phyloP scores from a whole-genome alignment of 495 filamentous ascomycete species.

The Penicillium tannophilum region DNA sequence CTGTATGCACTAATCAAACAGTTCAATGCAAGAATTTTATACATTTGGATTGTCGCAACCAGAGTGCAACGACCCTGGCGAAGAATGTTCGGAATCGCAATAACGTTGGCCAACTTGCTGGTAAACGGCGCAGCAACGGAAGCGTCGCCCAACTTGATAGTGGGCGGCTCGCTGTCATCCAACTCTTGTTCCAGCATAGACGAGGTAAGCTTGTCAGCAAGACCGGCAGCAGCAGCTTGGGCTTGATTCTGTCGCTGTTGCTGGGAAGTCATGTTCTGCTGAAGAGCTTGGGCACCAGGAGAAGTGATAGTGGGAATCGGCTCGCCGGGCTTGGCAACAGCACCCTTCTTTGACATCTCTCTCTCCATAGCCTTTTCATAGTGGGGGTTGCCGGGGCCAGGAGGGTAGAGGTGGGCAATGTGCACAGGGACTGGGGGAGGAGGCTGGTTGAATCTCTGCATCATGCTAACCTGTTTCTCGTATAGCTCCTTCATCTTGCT shows the following conservation, averaged over 20 bases:
- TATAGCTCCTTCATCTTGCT: slow-evolving; percentile 99
- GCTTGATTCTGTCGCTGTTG: slow-evolving; percentile 65
- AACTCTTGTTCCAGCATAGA: slow-evolving; percentile 90
- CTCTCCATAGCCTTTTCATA: slow-evolving; percentile 89
- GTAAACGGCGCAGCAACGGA: slow-evolving; percentile 98
- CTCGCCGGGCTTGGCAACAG: slow-evolving; percentile 51
- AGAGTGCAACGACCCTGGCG: slow-evolving; percentile 95
- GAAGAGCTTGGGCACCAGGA: slow-evolving; percentile 68
- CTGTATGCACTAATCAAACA: slow-evolving; percentile 99
- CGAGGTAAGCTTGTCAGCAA: slow-evolving; percentile 85
- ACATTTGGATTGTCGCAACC: slow-evolving; percentile 99
- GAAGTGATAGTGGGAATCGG: slow-evolving; percentile 68
- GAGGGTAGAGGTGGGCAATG: slow-evolving; percentile 94
- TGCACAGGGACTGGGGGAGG: slow-evolving; percentile 82
- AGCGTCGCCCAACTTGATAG: slow-evolving; percentile 96
- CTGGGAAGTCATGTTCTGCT: slow-evolving; percentile 56
- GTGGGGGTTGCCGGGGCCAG: slow-evolving; percentile 89
- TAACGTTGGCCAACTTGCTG: slow-evolving; percentile 93
- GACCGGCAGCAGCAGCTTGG: slow-evolving; percentile 67
- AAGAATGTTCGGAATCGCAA: slow-evolving; percentile 98
- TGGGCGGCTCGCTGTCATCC: slow-evolving; percentile 87
- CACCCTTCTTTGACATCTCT: slow-evolving; percentile 74
- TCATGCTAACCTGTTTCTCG: slow-evolving; percentile 89
- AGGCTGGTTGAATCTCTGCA: slow-evolving; percentile 92
- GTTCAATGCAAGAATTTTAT: slow-evolving; percentile 98